These are phyloP conservation scores for Aspergillus candidus DNA, from an alignment of 2,329 filamentous ascomycete species.

Conservation along the genomic window DNA sequence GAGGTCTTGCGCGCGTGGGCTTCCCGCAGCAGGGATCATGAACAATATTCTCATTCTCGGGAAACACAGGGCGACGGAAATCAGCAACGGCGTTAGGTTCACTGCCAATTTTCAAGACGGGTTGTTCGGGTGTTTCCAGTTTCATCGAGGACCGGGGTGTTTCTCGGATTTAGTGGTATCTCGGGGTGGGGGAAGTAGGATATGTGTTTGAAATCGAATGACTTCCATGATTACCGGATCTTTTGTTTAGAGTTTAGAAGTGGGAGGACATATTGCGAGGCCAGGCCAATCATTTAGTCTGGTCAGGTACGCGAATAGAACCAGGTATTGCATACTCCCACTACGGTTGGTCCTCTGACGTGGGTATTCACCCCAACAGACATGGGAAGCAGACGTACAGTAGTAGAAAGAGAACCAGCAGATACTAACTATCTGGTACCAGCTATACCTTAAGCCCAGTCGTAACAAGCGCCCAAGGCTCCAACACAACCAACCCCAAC, in stretches of 20 bases:
- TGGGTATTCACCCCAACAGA: no score
- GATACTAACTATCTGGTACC: no score
- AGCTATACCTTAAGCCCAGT: constrained; percentile 20
- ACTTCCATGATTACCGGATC: constrained; percentile 18
- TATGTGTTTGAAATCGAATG: constrained; percentile 21
- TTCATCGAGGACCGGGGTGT: constrained; percentile 21
- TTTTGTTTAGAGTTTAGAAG: constrained; percentile 1
- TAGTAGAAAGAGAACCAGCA: no score
- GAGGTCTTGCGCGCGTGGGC: constrained; percentile 30
- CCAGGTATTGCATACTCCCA: no score
- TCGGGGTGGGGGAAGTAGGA: constrained; percentile 17
- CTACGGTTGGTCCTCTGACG: no score
- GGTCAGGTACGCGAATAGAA: no score
- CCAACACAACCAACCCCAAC: constrained; percentile 17
- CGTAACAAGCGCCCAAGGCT: constrained; percentile 26
- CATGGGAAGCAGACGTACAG: no score
- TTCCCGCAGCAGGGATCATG: constrained; percentile 35
- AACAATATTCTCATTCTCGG: constrained; percentile 14
- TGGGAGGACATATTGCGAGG: no score
- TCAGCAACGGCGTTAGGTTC: constrained; percentile 31
- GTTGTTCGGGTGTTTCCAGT: constrained; percentile 20
- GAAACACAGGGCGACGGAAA: constrained; percentile 16
- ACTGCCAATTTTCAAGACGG: constrained; percentile 20
- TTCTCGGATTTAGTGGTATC: constrained; percentile 21
- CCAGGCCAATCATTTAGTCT: no score